Base-by-base conservation (phyloP, 441 rosid genomes). In the Brassica hybrid region DNA sequence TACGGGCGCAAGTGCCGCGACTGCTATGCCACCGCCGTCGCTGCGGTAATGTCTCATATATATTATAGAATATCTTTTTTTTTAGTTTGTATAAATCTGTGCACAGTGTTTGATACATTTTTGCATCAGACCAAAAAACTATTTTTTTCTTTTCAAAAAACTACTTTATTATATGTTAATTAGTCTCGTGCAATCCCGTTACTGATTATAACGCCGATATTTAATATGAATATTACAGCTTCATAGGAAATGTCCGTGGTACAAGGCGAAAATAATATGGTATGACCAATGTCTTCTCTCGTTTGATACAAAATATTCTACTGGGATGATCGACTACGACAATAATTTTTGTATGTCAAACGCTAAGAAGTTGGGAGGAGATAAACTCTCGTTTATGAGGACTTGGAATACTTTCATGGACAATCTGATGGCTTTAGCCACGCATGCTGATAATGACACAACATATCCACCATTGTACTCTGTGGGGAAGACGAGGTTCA, bases 401-500 rank as follows among this genome's bases (percentile, higher is more conserved):
- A 58, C 30, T 19, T 19, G 30, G 62, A 58, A 58, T 58, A 21
- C 66, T 16, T 23, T 89, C 70, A 21, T 92, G 57, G 41, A 23
- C 14, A 57, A 67, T 25, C 66, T 88, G 12, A 81, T 84, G 1
- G 30, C 21, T 2, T 23, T 79, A 45, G 77, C 41, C 5, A 0
- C 21, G 10, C 9, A 5, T 13, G 38, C 5, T 65, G 0, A 88
- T 17, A 52, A 7, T 6, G 14, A 48, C 6, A 6, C 17, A 5
- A 14, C 7, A 52, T 21, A 21, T 21, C 3, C 38, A n/a, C 16
- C 64, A 63, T 5, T 86, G 13, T 89, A 85, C 71, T 89, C 90
- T 5, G 75, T 57, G 5, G 67, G 75, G 59, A 27, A 43, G 59
- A 45, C 1, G 58, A 72, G 27, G 36, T 2, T 72, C 7, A 38